phyloP scores from a whole-genome alignment of 1,139 yeast species.

The Candida tetrigidarum region DNA sequence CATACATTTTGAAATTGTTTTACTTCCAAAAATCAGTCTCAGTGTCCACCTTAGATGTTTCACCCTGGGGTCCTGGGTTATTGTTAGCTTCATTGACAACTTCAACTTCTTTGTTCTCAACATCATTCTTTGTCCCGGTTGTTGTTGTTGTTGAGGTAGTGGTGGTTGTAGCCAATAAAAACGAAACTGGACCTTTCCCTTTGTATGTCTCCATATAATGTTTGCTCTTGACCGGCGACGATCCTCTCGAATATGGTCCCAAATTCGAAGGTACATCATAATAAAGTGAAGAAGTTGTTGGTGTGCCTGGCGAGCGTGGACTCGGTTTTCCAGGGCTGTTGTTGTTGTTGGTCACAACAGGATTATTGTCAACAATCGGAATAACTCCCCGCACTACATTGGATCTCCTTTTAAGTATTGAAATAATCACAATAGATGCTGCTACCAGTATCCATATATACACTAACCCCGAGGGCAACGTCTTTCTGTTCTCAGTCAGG shows the following conservation, averaged over 20 bases:
- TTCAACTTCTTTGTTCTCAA: neutral
- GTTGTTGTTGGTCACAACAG: neutral
- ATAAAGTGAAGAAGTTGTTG: neutral
- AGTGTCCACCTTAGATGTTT: too few relatives aligned
- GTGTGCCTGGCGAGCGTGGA: neutral
- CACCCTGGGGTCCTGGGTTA: too few relatives aligned
- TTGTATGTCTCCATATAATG: neutral
- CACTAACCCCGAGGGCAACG: neutral
- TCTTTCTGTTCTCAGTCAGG: neutral
- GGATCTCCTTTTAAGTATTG: neutral
- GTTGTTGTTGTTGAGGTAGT: too few relatives aligned
- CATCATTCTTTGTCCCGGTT: neutral
- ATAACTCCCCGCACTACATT: neutral
- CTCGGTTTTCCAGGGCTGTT: neutral
- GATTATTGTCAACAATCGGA: neutral
- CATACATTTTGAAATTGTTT: too few relatives aligned
- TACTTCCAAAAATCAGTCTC: too few relatives aligned
- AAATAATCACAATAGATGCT: neutral
- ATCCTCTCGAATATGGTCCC: neutral
- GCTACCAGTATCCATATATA: neutral
- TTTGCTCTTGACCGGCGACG: neutral
- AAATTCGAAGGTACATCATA: conserved; percentile 1
- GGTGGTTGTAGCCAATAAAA: neutral
- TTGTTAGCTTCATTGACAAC: too few relatives aligned
- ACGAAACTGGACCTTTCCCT: conserved; percentile 2